Conservation (phyloP, 1,284 basidiomycete species). For the Taiwanofungus camphoratus region DNA sequence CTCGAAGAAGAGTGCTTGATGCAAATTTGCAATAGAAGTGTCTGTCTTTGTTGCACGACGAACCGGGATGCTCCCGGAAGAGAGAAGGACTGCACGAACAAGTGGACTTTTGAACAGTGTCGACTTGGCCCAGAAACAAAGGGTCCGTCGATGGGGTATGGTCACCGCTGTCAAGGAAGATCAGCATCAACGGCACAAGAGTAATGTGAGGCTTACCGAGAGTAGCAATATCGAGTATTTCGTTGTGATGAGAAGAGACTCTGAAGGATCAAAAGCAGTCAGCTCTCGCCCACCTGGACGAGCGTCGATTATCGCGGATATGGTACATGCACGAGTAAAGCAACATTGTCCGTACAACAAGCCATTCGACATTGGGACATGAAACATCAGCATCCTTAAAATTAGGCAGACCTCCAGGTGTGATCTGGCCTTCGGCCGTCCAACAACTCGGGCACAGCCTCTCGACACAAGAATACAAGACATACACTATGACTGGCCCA, state of each 20-base stretch:
- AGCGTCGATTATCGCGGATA: too few relatives aligned
- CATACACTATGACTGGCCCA: conserved; percentile 85
- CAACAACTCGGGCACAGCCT: too few relatives aligned
- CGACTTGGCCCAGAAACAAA: conserved; percentile 93
- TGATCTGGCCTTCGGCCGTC: too few relatives aligned
- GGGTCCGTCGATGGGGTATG: conserved; percentile 70
- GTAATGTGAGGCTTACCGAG: conserved; percentile 51
- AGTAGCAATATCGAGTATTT: conserved; percentile 82
- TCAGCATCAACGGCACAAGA: neutral
- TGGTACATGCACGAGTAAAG: too few relatives aligned
- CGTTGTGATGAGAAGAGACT: conserved; percentile 84
- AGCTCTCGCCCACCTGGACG: neutral
- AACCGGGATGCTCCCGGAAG: conserved; percentile 93
- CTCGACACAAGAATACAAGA: conserved; percentile 39
- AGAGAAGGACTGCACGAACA: conserved; percentile 66
- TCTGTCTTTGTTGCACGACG: conserved; percentile 64
- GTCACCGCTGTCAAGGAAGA: conserved; percentile 48
- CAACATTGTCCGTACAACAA: too few relatives aligned
- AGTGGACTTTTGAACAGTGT: conserved; percentile 80
- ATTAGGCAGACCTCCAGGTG: too few relatives aligned
- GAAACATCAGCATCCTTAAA: too few relatives aligned
- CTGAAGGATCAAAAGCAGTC: conserved; percentile 36
- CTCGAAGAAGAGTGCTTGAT: conserved; percentile 67
- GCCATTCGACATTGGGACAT: too few relatives aligned
- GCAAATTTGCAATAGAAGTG: conserved; percentile 6